Percentiles rank a stretch among this genome's conserved stretches.
Conservation (phyloP, 768 basidiomycete species). For the Podaxis rugospora region DNA sequence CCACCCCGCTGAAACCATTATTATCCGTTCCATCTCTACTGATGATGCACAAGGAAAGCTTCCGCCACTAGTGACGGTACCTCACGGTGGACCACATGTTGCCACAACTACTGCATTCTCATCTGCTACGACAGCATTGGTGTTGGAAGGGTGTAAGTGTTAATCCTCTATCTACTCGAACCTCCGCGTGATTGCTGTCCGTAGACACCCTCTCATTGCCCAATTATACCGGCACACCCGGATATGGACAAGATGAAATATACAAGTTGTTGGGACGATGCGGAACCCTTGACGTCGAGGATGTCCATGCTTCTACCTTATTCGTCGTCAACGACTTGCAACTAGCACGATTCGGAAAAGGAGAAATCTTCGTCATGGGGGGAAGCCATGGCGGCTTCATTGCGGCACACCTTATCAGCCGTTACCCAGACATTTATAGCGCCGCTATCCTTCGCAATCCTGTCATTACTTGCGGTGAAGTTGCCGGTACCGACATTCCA, state of each 20-base stretch:
- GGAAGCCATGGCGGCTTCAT: constrained; percentile 75
- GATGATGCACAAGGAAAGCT: constrained; percentile 14
- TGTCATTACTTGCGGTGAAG: constrained; percentile 57
- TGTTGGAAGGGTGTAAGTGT: constrained; percentile 57
- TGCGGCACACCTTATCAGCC: constrained; percentile 55
- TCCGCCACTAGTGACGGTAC: constrained; percentile 45
- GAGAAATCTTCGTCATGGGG: constrained; percentile 53
- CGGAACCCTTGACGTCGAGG: constrained; percentile 61
- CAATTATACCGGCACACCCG: constrained; percentile 67
- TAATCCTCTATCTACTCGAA: not conserved
- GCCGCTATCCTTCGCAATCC: constrained; percentile 67
- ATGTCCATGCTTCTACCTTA: constrained; percentile 51
- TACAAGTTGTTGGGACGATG: constrained; percentile 52
- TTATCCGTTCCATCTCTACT: constrained; percentile 32
- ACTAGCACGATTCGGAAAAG: constrained; percentile 42
- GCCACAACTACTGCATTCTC: constrained; percentile 44
- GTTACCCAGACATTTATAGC: constrained; percentile 55
- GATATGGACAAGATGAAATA: constrained; percentile 61
- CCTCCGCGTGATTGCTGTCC: not conserved
- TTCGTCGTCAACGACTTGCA: constrained; percentile 44
- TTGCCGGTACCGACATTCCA: constrained; percentile 58
- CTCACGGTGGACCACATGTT: constrained; percentile 65
- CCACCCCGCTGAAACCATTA: constrained; percentile 49
- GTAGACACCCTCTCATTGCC: constrained; percentile 56
- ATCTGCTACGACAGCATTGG: constrained; percentile 38